Evolutionary conservation across 148 eudicot species (phyloP).

Genomic region (Agrostemma githago): DNA sequence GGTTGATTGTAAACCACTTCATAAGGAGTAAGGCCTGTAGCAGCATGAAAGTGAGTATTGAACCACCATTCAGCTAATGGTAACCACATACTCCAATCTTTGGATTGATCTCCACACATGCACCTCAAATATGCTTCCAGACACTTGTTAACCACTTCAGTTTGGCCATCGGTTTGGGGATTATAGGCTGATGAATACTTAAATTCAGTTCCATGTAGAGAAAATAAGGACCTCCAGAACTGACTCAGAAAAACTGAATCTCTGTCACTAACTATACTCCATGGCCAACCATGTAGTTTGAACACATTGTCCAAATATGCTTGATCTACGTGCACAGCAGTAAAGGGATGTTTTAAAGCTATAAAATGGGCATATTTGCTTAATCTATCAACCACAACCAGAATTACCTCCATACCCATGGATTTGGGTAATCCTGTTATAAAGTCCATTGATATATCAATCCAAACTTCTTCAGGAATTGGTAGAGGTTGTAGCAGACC

Average conservation of each 20-base stretch:
- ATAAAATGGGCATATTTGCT: not conserved
- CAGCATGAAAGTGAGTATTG: not conserved
- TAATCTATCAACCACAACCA: not conserved
- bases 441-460: not conserved
- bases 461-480: not conserved
- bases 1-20: slow-evolving; percentile 10
- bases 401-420: not conserved
- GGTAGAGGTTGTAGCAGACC: slow-evolving; percentile 5
- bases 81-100: not conserved
- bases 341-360: not conserved
- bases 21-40: not conserved
- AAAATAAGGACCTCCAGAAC: not conserved
- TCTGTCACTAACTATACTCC: not conserved
- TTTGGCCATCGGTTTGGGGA: too few relatives aligned
- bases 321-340: not conserved
- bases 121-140: slow-evolving; percentile 15
- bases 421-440: not conserved
- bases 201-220: too few relatives aligned
- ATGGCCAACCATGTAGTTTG: too few relatives aligned
- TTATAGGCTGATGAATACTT: not conserved
- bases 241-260: not conserved
- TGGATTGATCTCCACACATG: not conserved
- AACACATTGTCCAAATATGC: not conserved
- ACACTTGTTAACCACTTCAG: slow-evolving; percentile 6
- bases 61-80: slow-evolving; percentile 13